Percentiles rank a stretch among this genome's conserved stretches.
Conservation (phyloP, 148 eudicot species). For the Cornus suecica region DNA sequence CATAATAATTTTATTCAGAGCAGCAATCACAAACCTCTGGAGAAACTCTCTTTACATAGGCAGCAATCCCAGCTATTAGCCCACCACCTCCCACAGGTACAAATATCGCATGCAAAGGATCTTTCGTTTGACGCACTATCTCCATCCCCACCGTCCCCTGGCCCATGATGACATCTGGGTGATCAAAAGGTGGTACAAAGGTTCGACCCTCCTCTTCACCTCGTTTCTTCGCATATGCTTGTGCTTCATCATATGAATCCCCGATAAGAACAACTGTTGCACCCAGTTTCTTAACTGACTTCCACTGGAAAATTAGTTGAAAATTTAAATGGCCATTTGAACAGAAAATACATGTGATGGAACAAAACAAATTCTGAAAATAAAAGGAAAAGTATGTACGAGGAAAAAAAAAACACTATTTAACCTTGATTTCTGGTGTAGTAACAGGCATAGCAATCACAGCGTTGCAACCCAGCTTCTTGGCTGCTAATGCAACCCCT, state of each 20-base stretch:
- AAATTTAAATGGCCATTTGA: not conserved
- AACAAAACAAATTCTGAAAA: not conserved
- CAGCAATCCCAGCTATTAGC: constrained; percentile 94
- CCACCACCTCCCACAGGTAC: constrained; percentile 99
- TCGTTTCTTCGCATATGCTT: constrained; percentile 69
- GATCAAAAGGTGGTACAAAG: constrained; percentile 97
- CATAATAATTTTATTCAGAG: not conserved
- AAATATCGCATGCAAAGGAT: constrained; percentile 77
- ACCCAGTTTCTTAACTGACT: constrained; percentile 81
- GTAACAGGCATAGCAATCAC: constrained; percentile 98
- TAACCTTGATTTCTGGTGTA: constrained; percentile 96
- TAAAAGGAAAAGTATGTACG: not conserved
- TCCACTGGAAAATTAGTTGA: constrained; percentile 56
- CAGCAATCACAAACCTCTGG: constrained; percentile 59
- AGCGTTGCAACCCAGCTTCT: constrained; percentile 73
- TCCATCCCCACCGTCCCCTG: constrained; percentile 99
- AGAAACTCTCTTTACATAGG: constrained; percentile 80
- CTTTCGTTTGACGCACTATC: constrained; percentile 71
- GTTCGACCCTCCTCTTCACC: constrained; percentile 74
- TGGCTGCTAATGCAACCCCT: constrained; percentile 91
- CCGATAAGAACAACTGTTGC: constrained; percentile 92
- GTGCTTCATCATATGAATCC: constrained; percentile 96
- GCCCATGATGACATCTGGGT: constrained; percentile 85
- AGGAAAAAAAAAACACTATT: not conserved
- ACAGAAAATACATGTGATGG: not conserved